phyloP scores from a whole-genome alignment of 176 grass and related monocot genomes.

The Eleusine indica region DNA sequence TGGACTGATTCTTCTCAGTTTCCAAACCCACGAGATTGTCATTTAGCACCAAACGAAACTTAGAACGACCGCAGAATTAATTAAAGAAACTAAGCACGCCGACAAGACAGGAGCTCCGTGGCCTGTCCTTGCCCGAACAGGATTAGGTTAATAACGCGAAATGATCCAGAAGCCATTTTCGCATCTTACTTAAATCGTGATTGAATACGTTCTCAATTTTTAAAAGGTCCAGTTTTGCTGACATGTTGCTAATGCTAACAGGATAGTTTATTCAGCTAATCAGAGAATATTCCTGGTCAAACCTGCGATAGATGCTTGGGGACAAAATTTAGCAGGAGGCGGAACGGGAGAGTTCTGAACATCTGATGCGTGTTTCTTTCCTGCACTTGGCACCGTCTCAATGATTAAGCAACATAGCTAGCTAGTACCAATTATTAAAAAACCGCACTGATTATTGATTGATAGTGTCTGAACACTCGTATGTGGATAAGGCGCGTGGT shows the following conservation, averaged over 20 bases:
- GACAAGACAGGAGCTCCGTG: background rate
- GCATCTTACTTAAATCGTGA: background rate
- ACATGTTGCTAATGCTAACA: constrained; percentile 20
- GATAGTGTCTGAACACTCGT: background rate
- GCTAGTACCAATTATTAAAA: background rate
- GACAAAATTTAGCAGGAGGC: background rate
- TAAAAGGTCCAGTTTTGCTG: background rate
- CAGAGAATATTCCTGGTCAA: constrained; percentile 7
- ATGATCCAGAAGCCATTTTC: background rate
- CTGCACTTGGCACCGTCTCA: constrained; percentile 18
- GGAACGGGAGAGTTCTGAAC: background rate
- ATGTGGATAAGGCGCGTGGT: constrained; percentile 18
- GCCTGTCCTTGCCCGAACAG: background rate
- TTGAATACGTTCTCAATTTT: background rate
- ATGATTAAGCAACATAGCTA: background rate
- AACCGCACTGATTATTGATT: background rate
- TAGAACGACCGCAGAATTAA: background rate
- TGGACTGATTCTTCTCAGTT: background rate
- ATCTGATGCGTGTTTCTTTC: constrained; percentile 18
- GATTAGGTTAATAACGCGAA: background rate
- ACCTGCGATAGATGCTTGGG: background rate
- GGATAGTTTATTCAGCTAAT: background rate
- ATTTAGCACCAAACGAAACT: background rate
- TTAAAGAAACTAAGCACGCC: background rate
- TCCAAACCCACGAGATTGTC: constrained; percentile 25